Evolutionary conservation across 108 stramenopile genomes (phyloP).

Genomic region (Cyclotella baltica): DNA sequence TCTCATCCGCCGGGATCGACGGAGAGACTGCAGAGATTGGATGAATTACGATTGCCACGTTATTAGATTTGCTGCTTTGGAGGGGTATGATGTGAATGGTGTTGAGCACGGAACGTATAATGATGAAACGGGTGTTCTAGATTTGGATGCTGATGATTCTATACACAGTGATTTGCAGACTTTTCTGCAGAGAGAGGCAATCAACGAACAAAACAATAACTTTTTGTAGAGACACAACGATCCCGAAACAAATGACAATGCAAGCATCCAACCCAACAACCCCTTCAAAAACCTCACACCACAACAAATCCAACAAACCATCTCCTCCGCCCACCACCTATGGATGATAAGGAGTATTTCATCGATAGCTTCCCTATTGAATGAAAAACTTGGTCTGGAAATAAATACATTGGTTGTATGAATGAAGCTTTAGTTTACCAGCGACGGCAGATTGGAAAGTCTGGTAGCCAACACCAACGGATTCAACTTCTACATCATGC

Average conservation of each 20-base stretch:
- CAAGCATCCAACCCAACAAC: neutral
- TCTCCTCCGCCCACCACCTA: slow-evolving; percentile 41
- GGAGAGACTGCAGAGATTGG: slow-evolving; percentile 69
- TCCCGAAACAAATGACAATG: neutral
- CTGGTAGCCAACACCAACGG: too few relatives aligned
- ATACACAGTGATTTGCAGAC: slow-evolving; percentile 33
- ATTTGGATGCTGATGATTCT: slow-evolving; percentile 35
- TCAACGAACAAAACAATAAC: neutral
- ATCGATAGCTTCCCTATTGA: too few relatives aligned
- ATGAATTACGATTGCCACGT: slow-evolving; percentile 72
- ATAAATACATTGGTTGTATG: too few relatives aligned
- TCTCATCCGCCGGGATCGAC: slow-evolving; percentile 80
- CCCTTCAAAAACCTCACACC: slow-evolving; percentile 7
- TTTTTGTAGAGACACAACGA: slow-evolving; percentile 16
- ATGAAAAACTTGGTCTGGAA: too few relatives aligned
- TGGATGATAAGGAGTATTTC: too few relatives aligned
- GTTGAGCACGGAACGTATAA: neutral
- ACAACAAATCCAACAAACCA: slow-evolving; percentile 15
- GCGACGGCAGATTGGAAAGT: too few relatives aligned
- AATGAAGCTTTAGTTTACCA: too few relatives aligned
- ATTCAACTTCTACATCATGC: too few relatives aligned
- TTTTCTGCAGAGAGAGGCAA: slow-evolving; percentile 41
- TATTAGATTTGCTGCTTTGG: slow-evolving; percentile 23
- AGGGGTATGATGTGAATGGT: slow-evolving; percentile 8
- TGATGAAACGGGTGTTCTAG: slow-evolving; percentile 29